Evolutionary conservation across 2,329 filamentous ascomycete genomes (phyloP).

Genomic region (Niveomyces coronatus): DNA sequence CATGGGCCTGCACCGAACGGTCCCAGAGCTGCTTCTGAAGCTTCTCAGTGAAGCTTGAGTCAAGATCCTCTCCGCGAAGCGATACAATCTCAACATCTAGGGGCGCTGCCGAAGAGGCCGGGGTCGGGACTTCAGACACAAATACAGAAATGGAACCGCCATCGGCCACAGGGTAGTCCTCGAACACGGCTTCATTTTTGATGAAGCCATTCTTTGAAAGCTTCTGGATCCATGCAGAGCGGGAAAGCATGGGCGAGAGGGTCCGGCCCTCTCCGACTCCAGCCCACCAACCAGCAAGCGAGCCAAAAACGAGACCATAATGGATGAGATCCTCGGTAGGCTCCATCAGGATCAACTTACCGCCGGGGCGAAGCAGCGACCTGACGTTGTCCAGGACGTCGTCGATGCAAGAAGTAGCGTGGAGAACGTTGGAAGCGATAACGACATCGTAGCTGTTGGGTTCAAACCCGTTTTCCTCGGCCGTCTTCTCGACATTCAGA

Average conservation of each 20-base stretch:
- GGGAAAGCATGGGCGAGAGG: constrained; percentile 9
- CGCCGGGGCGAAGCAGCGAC: constrained; percentile 31
- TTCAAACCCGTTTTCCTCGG: constrained; percentile 21
- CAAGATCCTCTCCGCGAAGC: background rate
- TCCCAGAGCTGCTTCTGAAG: constrained; percentile 7
- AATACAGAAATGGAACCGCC: constrained; percentile 10
- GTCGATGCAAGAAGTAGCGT: constrained; percentile 21
- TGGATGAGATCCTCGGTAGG: constrained; percentile 15
- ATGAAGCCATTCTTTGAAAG: constrained; percentile 10
- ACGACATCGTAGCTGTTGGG: constrained; percentile 26
- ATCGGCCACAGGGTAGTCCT: constrained; percentile 10
- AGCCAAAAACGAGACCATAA: constrained; percentile 20
- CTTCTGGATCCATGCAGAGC: constrained; percentile 9
- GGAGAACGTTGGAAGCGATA: constrained; percentile 28
- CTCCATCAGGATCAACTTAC: constrained; percentile 35
- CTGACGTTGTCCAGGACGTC: constrained; percentile 12
- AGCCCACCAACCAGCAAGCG: constrained; percentile 28
- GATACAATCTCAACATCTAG: constrained; percentile 5
- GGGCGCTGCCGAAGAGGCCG: constrained; percentile 4
- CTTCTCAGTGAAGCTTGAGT: constrained; percentile 6
- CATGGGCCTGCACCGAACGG: constrained; percentile 1
- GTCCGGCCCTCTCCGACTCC: constrained; percentile 16
- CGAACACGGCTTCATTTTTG: constrained; percentile 8
- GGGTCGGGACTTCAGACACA: constrained; percentile 5
- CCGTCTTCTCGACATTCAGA: constrained; percentile 18